Conservation (phyloP, 73 alveolate species). For the Halteria grandinella region DNA sequence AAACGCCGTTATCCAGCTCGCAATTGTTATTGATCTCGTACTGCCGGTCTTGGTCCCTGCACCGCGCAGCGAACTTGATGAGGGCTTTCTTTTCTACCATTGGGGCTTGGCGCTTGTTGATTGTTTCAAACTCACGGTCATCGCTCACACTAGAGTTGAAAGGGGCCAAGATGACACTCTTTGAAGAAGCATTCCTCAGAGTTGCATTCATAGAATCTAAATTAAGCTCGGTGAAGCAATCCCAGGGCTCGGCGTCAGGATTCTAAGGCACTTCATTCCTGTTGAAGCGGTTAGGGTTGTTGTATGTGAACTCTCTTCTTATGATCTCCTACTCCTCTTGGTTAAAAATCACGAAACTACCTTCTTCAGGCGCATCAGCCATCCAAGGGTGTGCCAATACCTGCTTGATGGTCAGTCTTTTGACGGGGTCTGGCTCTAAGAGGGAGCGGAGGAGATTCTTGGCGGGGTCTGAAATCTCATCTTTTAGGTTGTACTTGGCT, state of each 20-base stretch:
- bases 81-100: slow-evolving; percentile 67
- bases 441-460: slow-evolving; percentile 56
- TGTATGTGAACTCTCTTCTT: slow-evolving; percentile 40
- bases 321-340: slow-evolving; percentile 35
- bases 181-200: slow-evolving; percentile 59
- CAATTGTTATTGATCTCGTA: slow-evolving; percentile 83
- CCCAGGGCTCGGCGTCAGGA: slow-evolving; percentile 60
- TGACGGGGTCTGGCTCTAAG: slow-evolving; percentile 71
- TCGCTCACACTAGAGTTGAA: slow-evolving; percentile 73
- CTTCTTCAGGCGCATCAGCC: slow-evolving; percentile 30
- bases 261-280: slow-evolving; percentile 36
- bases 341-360: slow-evolving; percentile 9
- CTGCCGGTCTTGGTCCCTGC: slow-evolving; percentile 74
- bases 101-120: neutral
- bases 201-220: slow-evolving; percentile 51
- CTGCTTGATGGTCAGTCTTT: slow-evolving; percentile 73
- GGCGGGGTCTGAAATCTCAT: slow-evolving; percentile 76
- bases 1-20: slow-evolving; percentile 84
- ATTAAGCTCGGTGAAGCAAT: slow-evolving; percentile 50
- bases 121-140: slow-evolving; percentile 20
- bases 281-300: slow-evolving; percentile 57
- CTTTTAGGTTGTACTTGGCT: slow-evolving; percentile 76
- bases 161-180: slow-evolving; percentile 81
- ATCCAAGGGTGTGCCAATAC: slow-evolving; percentile 86
- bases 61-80: slow-evolving; percentile 73